Conservation (phyloP, 306 rosid species). For the Quillaja saponaria region DNA sequence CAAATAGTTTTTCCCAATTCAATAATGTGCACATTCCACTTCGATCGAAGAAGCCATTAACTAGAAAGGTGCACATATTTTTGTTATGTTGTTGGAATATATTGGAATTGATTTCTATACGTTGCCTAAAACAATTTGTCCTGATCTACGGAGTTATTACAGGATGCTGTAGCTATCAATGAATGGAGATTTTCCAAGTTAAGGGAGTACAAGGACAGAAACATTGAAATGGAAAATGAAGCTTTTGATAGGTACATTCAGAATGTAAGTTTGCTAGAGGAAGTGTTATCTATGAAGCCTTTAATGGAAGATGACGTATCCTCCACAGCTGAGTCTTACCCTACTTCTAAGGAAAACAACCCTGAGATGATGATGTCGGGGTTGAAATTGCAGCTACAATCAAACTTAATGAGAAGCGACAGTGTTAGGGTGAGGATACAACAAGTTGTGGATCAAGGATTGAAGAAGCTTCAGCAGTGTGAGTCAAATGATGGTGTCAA, state of each 20-base stretch:
- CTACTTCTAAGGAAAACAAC: conserved; percentile 43
- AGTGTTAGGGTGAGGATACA: conserved; percentile 57
- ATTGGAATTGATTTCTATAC: conserved; percentile 16
- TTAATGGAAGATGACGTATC: conserved; percentile 43
- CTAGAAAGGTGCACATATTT: conserved; percentile 69
- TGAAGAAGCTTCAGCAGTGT: conserved; percentile 54
- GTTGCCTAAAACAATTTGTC: conserved; percentile 22
- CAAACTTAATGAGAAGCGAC: conserved; percentile 53
- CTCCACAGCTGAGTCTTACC: conserved; percentile 39
- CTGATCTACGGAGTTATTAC: conserved; percentile 44
- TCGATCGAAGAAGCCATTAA: conserved; percentile 78
- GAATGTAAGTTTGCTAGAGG: conserved; percentile 73
- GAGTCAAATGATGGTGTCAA: conserved; percentile 38
- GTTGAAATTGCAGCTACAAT: conserved; percentile 63
- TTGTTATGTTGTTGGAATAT: conserved; percentile 4
- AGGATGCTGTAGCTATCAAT: conserved; percentile 86
- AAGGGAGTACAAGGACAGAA: conserved; percentile 70
- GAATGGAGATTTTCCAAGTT: conserved; percentile 96
- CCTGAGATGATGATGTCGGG: conserved; percentile 46
- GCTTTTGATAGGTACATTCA: conserved; percentile 89
- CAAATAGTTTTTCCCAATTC: conserved; percentile 88
- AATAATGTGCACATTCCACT: conserved; percentile 69
- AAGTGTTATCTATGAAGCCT: conserved; percentile 67
- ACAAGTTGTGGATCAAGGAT: conserved; percentile 70
- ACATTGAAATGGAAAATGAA: conserved; percentile 77